Evolutionary conservation across 306 rosid genomes (phyloP).

Genomic region (Ormosia emarginata): DNA sequence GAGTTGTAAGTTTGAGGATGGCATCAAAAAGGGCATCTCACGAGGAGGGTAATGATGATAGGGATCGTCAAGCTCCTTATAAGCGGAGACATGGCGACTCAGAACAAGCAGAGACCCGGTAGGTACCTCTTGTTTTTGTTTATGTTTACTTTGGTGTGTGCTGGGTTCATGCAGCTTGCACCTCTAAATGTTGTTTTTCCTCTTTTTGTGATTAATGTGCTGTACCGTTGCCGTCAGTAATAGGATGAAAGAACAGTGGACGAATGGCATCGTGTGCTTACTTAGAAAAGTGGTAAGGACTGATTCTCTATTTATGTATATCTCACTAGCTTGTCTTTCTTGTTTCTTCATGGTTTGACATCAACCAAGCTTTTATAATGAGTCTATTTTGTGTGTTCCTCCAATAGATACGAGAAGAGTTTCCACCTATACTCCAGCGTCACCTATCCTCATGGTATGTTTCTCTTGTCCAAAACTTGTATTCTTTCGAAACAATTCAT

Average conservation of each 20-base stretch:
- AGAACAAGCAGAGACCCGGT: not conserved
- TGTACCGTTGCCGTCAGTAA: not conserved
- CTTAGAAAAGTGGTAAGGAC: conserved; percentile 33
- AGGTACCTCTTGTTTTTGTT: not conserved
- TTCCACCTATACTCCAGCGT: not conserved
- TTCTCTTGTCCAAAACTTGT: not conserved
- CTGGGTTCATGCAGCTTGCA: not conserved
- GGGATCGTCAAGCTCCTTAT: not conserved
- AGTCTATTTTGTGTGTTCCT: not conserved
- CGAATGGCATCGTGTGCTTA: not conserved
- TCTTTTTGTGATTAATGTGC: conserved; percentile 18
- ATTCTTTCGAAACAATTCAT: not conserved
- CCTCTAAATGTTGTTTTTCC: not conserved
- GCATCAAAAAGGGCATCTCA: conserved; percentile 30
- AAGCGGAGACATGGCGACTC: conserved; percentile 19
- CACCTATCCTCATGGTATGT: conserved; percentile 31
- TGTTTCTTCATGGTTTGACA: not conserved
- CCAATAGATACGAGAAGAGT: conserved; percentile 35
- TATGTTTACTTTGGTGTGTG: not conserved
- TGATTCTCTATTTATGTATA: not conserved
- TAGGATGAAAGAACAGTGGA: not conserved
- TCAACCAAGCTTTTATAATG: not conserved
- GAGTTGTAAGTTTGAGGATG: conserved; percentile 18
- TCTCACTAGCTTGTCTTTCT: not conserved
- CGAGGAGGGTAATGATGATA: not conserved